phyloP scores from a whole-genome alignment of 352 stramenopile species.

The Pythium rhizo-oryzae region DNA sequence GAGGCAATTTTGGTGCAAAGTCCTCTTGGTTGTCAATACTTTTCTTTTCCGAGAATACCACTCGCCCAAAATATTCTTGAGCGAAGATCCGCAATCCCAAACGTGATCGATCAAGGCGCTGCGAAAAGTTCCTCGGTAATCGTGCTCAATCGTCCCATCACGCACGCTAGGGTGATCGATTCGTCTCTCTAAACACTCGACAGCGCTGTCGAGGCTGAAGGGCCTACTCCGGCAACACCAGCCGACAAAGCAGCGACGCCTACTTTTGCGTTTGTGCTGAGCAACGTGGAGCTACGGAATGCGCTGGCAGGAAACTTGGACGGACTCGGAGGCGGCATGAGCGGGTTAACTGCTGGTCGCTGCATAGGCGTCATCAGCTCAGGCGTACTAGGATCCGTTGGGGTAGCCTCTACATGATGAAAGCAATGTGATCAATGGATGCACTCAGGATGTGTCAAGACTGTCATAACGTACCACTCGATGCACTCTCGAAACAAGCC shows the following conservation, averaged over 20 bases:
- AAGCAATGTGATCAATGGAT: background rate
- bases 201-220: slow-evolving; percentile 3
- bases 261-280: slow-evolving; percentile 27
- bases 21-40: background rate
- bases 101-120: background rate
- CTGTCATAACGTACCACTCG: slow-evolving; percentile 10
- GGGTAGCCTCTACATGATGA: background rate
- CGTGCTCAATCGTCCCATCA: background rate
- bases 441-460: too few relatives aligned
- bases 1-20: background rate
- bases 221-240: slow-evolving; percentile 25
- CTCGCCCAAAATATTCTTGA: slow-evolving; percentile 11
- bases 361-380: slow-evolving; percentile 4
- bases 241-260: slow-evolving; percentile 24
- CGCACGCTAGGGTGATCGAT: background rate
- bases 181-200: slow-evolving; percentile 18
- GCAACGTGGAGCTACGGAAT: slow-evolving; percentile 32
- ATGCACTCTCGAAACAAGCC: slow-evolving; percentile 36
- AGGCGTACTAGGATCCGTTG: background rate
- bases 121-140: background rate
- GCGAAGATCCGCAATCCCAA: background rate
- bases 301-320: slow-evolving; percentile 41
- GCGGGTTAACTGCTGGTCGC: slow-evolving; percentile 1
- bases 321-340: slow-evolving; percentile 34
- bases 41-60: slow-evolving; percentile 20